Conservation (phyloP, 106 monocot genomes). For the Alisma plantagoaquatica region DNA sequence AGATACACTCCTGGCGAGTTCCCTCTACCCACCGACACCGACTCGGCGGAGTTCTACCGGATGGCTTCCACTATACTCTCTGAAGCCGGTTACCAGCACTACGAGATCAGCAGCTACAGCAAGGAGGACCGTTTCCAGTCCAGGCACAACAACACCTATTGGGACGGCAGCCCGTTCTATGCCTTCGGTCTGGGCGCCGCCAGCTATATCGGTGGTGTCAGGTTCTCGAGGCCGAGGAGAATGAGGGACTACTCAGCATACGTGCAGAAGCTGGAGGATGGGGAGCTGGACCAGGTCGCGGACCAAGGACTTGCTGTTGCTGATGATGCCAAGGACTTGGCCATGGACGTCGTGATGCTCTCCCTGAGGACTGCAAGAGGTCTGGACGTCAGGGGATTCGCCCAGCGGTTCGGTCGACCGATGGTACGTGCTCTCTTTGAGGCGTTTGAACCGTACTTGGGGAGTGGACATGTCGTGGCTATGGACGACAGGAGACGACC, state of each 20-base stretch:
- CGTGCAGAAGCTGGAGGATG: conserved; percentile 46
- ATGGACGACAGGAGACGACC: conserved; percentile 38
- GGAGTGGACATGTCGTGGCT: conserved; percentile 54
- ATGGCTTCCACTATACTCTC: conserved; percentile 56
- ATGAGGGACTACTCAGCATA: conserved; percentile 59
- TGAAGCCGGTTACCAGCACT: conserved; percentile 58
- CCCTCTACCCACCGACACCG: conserved; percentile 64
- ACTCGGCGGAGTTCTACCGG: conserved; percentile 72
- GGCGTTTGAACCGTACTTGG: conserved; percentile 40
- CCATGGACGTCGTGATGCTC: conserved; percentile 94
- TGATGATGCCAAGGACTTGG: conserved; percentile 40
- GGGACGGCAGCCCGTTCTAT: conserved; percentile 64
- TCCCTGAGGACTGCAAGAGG: conserved; percentile 85
- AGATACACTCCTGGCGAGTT: conserved; percentile 80
- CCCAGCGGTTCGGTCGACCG: conserved; percentile 28
- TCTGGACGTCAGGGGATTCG: conserved; percentile 48
- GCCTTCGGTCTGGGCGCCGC: conserved; percentile 85
- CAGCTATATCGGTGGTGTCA: conserved; percentile 48
- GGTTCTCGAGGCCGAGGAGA: conserved; percentile 76
- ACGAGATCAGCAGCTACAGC: conserved; percentile 96
- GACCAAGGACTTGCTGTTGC: background rate
- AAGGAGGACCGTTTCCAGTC: conserved; percentile 57
- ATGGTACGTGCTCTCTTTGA: conserved; percentile 27
- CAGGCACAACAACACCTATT: conserved; percentile 83
- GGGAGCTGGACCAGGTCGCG: background rate